Evolutionary conservation across 371 early-diverging fungal genomes (phyloP).

Genomic region (Entomophthora muscae): DNA sequence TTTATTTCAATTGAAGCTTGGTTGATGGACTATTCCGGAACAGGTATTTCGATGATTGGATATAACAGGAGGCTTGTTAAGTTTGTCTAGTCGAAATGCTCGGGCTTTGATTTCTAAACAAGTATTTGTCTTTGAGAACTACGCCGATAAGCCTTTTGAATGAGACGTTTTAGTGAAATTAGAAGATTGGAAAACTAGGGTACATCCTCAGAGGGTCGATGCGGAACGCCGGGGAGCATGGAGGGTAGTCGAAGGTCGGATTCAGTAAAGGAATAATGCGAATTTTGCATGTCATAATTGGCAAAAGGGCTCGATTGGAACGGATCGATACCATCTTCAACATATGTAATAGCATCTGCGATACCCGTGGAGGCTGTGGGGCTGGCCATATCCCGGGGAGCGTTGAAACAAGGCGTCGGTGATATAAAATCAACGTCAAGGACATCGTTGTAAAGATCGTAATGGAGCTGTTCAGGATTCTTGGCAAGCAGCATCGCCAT

Average conservation of each 20-base stretch:
- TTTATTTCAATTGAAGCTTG: no score
- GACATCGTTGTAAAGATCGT: conserved; percentile 6
- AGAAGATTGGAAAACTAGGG: no score
- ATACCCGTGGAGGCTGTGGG: not conserved
- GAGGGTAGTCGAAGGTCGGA: not conserved
- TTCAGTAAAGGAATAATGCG: not conserved
- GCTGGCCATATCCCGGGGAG: not conserved
- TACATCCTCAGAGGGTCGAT: no score
- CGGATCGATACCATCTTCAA: not conserved
- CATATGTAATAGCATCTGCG: not conserved
- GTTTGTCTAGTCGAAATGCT: no score
- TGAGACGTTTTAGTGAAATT: no score
- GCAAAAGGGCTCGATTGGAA: not conserved
- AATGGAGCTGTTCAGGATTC: not conserved
- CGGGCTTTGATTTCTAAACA: no score
- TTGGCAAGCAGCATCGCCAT: not conserved
- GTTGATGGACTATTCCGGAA: no score
- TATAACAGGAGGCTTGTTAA: no score
- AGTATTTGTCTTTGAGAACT: no score
- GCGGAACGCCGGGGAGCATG: no score
- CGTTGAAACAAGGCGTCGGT: not conserved
- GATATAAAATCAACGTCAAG: not conserved
- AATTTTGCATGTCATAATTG: not conserved
- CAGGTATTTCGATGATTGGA: no score
- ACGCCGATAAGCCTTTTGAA: no score